Conservation (phyloP, 2,329 filamentous ascomycete genomes). For the Penicillium janthinellum region DNA sequence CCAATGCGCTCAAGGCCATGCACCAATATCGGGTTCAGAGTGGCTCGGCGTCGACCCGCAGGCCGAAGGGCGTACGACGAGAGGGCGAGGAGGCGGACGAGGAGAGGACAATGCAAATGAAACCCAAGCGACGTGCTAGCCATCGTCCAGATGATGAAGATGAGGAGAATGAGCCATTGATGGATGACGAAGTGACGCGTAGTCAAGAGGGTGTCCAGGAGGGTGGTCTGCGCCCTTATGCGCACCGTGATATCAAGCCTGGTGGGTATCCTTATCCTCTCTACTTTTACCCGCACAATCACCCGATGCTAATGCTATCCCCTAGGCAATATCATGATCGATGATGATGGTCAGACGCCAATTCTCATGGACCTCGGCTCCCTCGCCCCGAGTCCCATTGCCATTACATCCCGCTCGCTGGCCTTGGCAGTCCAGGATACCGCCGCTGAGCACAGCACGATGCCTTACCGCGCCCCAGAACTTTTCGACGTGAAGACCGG, state of each 20-base stretch:
- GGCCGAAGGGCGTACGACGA: slow-evolving; percentile 57
- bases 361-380: slow-evolving; percentile 98
- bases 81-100: slow-evolving; percentile 59
- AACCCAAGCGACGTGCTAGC: slow-evolving; percentile 45
- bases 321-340: slow-evolving; percentile 95
- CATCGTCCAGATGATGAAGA: slow-evolving; percentile 68
- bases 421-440: slow-evolving; percentile 92
- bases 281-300: not conserved
- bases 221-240: slow-evolving; percentile 75
- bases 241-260: slow-evolving; percentile 96
- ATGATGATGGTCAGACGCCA: slow-evolving; percentile 81
- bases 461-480: slow-evolving; percentile 97
- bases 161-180: slow-evolving; percentile 78
- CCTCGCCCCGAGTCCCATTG: slow-evolving; percentile 79
- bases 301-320: not conserved
- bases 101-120: slow-evolving; percentile 42
- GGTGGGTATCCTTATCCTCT: slow-evolving; percentile 55
- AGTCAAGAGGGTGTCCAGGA: slow-evolving; percentile 68
- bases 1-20: slow-evolving; percentile 84
- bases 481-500: slow-evolving; percentile 97
- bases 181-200: slow-evolving; percentile 73
- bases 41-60: slow-evolving; percentile 56
- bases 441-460: slow-evolving; percentile 94
- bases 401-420: slow-evolving; percentile 85
- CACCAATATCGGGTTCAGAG: slow-evolving; percentile 76